Evolutionary conservation across 495 filamentous ascomycete species (phyloP).

Genomic region (Thozetella sp.): DNA sequence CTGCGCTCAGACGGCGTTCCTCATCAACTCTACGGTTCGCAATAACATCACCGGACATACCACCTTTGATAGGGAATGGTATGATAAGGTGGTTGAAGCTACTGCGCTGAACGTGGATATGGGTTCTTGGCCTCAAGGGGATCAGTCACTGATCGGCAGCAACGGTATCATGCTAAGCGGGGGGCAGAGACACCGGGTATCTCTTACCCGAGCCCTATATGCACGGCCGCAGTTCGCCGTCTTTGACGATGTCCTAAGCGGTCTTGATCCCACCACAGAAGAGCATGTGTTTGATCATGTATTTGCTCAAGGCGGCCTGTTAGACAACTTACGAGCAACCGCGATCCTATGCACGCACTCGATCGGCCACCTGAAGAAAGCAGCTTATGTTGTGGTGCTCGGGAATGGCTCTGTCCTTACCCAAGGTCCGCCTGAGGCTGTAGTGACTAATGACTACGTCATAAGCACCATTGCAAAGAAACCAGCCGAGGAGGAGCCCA

Average conservation of each 20-base stretch:
- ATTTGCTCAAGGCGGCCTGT: constrained; percentile 51
- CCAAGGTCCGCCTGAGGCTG: constrained; percentile 32
- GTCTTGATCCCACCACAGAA: constrained; percentile 59
- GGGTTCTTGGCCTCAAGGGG: constrained; percentile 43
- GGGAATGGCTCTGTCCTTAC: constrained; percentile 37
- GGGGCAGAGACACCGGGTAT: constrained; percentile 63
- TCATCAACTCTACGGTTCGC: constrained; percentile 59
- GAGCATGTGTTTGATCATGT: constrained; percentile 56
- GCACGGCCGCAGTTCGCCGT: not conserved
- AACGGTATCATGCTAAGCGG: constrained; percentile 63
- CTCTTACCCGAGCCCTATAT: constrained; percentile 12
- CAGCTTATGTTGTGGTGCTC: constrained; percentile 44
- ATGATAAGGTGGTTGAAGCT: constrained; percentile 54
- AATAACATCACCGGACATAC: constrained; percentile 57
- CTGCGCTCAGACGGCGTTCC: constrained; percentile 40
- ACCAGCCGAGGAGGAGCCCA: not conserved
- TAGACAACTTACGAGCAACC: constrained; percentile 48
- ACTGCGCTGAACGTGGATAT: constrained; percentile 59
- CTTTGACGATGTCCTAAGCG: constrained; percentile 33
- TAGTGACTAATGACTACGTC: not conserved
- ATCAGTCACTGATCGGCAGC: constrained; percentile 58
- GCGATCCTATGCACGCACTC: constrained; percentile 29
- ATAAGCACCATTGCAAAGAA: constrained; percentile 5
- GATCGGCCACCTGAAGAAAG: constrained; percentile 32
- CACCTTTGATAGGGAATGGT: constrained; percentile 56